A percentile compares a stretch with the other conserved stretches of the same genome.
phyloP scores from a whole-genome alignment of 805 yeast species.

The Lipomyces anomalus region DNA sequence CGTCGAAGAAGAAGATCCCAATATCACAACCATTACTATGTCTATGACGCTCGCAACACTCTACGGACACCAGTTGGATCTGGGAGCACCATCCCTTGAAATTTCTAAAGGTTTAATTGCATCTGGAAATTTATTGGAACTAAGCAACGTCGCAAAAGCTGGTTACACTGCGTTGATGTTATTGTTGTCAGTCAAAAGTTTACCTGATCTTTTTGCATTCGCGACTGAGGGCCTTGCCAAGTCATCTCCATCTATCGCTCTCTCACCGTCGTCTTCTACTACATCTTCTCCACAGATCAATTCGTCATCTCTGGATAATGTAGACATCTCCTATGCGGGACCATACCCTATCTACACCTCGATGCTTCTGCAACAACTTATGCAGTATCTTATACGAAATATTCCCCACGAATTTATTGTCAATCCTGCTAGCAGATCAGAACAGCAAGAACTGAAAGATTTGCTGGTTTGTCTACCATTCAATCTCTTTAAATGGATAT shows the following conservation, averaged over 20 bases:
- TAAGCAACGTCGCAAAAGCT: conserved; percentile 26
- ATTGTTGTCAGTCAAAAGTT: conserved; percentile 18
- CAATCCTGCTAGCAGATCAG: conserved; percentile 3
- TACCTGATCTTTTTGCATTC: conserved; percentile 26
- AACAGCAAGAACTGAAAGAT: conserved; percentile 8
- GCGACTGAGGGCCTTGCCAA: conserved; percentile 19
- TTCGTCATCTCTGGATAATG: conserved; percentile 12
- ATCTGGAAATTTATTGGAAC: conserved; percentile 29
- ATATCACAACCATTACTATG: conserved; percentile 27
- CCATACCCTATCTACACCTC: conserved; percentile 33
- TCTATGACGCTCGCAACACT: conserved; percentile 33
- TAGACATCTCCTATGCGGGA: conserved; percentile 24
- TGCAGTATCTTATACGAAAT: conserved; percentile 24
- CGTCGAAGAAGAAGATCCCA: conserved; percentile 24
- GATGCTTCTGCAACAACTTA: conserved; percentile 22
- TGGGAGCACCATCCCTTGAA: conserved; percentile 15
- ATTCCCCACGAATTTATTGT: conserved; percentile 11
- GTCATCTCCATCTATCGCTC: conserved; percentile 3
- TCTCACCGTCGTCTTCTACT: conserved; percentile 8
- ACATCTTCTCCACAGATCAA: conserved; percentile 1
- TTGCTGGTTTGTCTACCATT: conserved; percentile 29
- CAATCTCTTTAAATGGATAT: conserved; percentile 27
- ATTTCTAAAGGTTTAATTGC: conserved; percentile 31
- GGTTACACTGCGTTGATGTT: conserved; percentile 25
- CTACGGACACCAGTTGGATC: conserved; percentile 28